Conservation (phyloP, 139 green algal species). For the Micractinium conductrix region DNA sequence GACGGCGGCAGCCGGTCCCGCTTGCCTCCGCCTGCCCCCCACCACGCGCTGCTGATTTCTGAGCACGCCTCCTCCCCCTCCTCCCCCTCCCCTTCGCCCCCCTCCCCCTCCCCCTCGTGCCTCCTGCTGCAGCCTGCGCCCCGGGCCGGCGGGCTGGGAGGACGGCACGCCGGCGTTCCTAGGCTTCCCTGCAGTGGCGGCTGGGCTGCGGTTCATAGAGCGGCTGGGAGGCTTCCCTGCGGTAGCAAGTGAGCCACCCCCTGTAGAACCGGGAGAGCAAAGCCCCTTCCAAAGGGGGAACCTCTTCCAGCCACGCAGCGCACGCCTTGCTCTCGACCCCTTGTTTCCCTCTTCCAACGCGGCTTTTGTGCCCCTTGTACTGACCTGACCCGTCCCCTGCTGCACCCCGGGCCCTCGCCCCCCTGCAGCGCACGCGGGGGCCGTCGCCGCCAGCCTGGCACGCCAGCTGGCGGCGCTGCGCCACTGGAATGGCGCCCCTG, state of each 20-base stretch:
- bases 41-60: no score
- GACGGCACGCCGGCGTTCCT: constrained; percentile 90
- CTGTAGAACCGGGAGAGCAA: no score
- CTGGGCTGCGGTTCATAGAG: constrained; percentile 57
- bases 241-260: constrained; percentile 17
- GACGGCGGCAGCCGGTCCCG: no score
- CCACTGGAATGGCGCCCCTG: constrained; percentile 67
- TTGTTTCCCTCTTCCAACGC: no score
- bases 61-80: no score
- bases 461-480: constrained; percentile 56
- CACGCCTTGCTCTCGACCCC: no score
- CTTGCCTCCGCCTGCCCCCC: no score
- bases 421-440: neutral
- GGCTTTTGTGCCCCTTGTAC: no score
- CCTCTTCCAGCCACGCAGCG: no score
- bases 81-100: neutral
- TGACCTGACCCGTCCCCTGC: no score
- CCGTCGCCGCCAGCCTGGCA: constrained; percentile 50
- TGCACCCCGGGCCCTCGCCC: no score
- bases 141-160: constrained; percentile 74
- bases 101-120: neutral
- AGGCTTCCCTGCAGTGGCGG: constrained; percentile 56
- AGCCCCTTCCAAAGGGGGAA: no score
- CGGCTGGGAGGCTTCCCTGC: constrained; percentile 53
- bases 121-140: constrained; percentile 37